Base-by-base conservation (phyloP, 2,329 filamentous ascomycete species). In the Pestalotiopsis sp. region DNA sequence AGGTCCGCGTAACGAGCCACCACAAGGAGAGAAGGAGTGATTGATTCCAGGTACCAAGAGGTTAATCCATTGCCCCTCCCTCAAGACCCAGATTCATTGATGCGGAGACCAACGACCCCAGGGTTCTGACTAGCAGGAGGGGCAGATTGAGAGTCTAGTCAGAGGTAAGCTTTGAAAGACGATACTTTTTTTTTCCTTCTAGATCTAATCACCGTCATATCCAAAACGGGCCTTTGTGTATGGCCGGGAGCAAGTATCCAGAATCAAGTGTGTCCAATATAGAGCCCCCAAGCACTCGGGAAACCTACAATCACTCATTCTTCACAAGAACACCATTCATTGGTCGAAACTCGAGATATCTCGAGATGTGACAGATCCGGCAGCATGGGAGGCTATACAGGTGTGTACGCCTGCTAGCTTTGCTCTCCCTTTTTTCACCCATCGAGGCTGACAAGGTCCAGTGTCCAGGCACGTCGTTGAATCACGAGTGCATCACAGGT, bases 21-120 rank as follows among this genome's bases (percentile, higher is more conserved):
- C 14, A 66, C 41, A 12, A 25, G 31, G 31, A 36, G 14, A 58
- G 12, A 23, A 5, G 11, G 23, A 25, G 11, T 25, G 61, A 62
- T 23, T 36, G 45, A 66, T 25, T 25, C 49, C 45, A 66, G 36
- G 63, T 66, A 49, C 20, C 14, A 23, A 58, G n/a, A 27, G 12
- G 45, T 23, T 52, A n/a, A 66, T 56, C 63, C 25, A 14, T 13
- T 14, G 63, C 63, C 63, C 63, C 63, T 66, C 63, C 52, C 36
- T 45, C 52, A 13, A 56, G 39, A 65, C 27, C 41, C 41, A 56
- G 23, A 25, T 13, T 27, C 41, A 20, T 41, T 45, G 17, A 25
- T 25, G 25, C 45, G 63, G 45, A 58, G 31, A 31, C 36, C 57
- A 57, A 52, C 20, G 14, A 52, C 20, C 31, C 36, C 63, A 11